Conservation (phyloP, 352 stramenopile species). For the Globisporangium mamillatum region DNA sequence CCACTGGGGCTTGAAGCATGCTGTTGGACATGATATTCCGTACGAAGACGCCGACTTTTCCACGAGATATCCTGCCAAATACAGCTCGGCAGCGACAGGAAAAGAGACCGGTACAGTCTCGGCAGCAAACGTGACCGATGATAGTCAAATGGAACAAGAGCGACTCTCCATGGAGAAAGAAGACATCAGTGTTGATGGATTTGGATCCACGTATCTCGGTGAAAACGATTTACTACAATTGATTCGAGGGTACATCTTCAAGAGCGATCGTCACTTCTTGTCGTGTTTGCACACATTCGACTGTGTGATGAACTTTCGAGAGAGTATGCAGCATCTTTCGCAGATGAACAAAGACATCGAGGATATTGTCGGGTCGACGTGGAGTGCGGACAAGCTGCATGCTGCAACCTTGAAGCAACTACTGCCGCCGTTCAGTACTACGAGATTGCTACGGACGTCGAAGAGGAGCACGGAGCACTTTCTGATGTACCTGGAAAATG, state of each 20-base stretch:
- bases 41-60: slow-evolving; percentile 36
- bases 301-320: slow-evolving; percentile 55
- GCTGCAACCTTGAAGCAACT: slow-evolving; percentile 48
- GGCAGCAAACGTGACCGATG: slow-evolving; percentile 5
- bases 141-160: slow-evolving; percentile 27
- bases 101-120: slow-evolving; percentile 10
- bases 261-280: slow-evolving; percentile 75
- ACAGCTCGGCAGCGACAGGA: slow-evolving; percentile 2
- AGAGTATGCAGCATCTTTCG: slow-evolving; percentile 38
- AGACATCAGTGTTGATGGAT: slow-evolving; percentile 34
- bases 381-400: slow-evolving; percentile 39
- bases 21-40: slow-evolving; percentile 61
- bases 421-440: slow-evolving; percentile 84
- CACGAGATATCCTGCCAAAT: not conserved
- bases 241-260: slow-evolving; percentile 72
- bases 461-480: slow-evolving; percentile 77
- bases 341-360: slow-evolving; percentile 34
- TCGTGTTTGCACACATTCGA: slow-evolving; percentile 85
- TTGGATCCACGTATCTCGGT: slow-evolving; percentile 47
- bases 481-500: slow-evolving; percentile 79
- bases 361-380: slow-evolving; percentile 53
- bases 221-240: slow-evolving; percentile 73
- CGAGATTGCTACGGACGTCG: slow-evolving; percentile 61
- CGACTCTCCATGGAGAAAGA: slow-evolving; percentile 48
- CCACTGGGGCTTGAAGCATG: slow-evolving; percentile 65